A percentile compares a stretch with the other conserved stretches of the same genome.
Evolutionary conservation across 1,139 yeast genomes (phyloP).

Genomic region (Maudiozyma humilis): DNA sequence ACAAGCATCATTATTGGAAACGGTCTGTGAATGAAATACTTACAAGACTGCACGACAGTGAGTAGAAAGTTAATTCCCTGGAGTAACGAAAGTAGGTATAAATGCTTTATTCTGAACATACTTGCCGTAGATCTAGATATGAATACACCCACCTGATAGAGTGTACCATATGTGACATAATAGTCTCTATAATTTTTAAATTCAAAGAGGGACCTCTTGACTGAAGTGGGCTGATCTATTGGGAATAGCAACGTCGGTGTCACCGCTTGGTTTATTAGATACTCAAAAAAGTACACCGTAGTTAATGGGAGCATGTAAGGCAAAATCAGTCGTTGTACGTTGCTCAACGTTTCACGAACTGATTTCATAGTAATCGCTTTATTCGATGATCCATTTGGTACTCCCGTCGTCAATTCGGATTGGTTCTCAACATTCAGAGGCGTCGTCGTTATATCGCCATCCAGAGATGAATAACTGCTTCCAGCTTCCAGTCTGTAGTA

Average conservation of each 20-base stretch:
- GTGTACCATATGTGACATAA: constrained; percentile 86
- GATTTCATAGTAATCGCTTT: background rate
- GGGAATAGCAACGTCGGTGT: constrained; percentile 82
- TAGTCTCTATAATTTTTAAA: constrained; percentile 70
- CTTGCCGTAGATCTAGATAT: constrained; percentile 78
- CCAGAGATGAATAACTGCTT: constrained; percentile 8
- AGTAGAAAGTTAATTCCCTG: constrained; percentile 61
- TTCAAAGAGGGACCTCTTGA: constrained; percentile 29
- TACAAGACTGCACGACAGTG: constrained; percentile 57
- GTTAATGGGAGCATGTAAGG: constrained; percentile 81
- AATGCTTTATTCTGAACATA: constrained; percentile 47
- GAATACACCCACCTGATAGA: constrained; percentile 89
- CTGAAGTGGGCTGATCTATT: constrained; percentile 34
- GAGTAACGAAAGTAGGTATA: constrained; percentile 56
- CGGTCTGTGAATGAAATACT: constrained; percentile 52
- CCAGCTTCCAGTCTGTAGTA: constrained; percentile 23
- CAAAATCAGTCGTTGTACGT: constrained; percentile 43
- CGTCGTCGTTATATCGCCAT: background rate
- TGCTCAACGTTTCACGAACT: constrained; percentile 18
- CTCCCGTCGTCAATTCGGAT: no score
- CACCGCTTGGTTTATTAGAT: constrained; percentile 83
- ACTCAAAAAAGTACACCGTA: constrained; percentile 78
- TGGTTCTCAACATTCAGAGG: no score
- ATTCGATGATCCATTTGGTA: no score
- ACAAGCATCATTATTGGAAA: constrained; percentile 56